Evolutionary conservation across 257 asterid genomes (phyloP).

Genomic region (Linaria vulgaris): DNA sequence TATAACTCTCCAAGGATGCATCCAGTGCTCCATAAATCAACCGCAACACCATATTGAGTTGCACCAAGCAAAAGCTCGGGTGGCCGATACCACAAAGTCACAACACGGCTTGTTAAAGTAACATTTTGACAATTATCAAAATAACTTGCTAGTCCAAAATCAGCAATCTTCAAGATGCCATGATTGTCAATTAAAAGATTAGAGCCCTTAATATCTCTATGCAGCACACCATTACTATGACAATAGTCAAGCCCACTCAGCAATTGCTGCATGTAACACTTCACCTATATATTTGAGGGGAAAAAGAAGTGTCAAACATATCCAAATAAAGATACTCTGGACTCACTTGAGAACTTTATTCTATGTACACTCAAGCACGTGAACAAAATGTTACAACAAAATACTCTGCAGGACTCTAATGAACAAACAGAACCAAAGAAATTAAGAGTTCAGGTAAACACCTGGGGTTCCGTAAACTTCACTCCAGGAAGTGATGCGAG

Average conservation of each 20-base stretch:
- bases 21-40: conserved; percentile 92
- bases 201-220: conserved; percentile 90
- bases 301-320: not conserved
- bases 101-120: conserved; percentile 90
- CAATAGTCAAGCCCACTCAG: conserved; percentile 83
- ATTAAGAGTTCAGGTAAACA: conserved; percentile 24
- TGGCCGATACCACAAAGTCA: conserved; percentile 95
- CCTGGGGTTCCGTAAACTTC: conserved; percentile 89
- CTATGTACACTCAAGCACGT: conserved; percentile 3
- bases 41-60: conserved; percentile 73
- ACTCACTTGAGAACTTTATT: not conserved
- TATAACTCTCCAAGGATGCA: conserved; percentile 89
- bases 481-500: conserved; percentile 75
- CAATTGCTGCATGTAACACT: conserved; percentile 89
- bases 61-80: conserved; percentile 96
- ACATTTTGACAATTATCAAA: conserved; percentile 47
- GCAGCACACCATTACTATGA: conserved; percentile 74
- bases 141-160: conserved; percentile 88
- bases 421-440: conserved; percentile 14
- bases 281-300: conserved; percentile 43
- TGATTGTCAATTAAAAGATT: conserved; percentile 73
- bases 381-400: not conserved
- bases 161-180: conserved; percentile 86
- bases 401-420: not conserved
- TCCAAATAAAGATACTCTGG: conserved; percentile 7